Percentiles rank a stretch among this genome's conserved stretches.
These are phyloP conservation scores for Cystofilobasidium bisporidii DNA, from an alignment of 768 basidiomycete genomes.

Conservation along the genomic window DNA sequence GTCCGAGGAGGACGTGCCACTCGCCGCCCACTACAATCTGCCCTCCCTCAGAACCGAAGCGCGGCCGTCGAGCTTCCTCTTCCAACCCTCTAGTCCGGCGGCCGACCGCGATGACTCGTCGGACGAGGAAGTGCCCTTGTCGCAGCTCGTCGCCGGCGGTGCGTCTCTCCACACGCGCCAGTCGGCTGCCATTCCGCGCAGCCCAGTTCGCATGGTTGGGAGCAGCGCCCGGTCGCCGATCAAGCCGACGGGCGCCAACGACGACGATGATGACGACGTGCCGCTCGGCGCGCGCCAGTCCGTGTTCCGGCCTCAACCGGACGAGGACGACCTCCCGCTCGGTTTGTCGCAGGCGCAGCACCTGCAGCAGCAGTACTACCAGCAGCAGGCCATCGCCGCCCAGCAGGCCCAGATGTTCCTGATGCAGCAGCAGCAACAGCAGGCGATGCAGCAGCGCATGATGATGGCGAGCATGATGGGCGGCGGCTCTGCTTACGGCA, in stretches of 20 bases:
- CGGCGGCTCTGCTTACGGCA: constrained; percentile 5
- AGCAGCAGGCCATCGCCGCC: constrained; percentile 20
- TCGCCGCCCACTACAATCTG: neutral
- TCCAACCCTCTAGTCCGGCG: neutral
- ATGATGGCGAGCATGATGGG: constrained; percentile 23
- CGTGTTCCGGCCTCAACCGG: neutral
- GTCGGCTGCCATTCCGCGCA: neutral
- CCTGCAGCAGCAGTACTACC: constrained; percentile 24
- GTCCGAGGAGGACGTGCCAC: neutral
- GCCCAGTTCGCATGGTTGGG: too few relatives aligned
- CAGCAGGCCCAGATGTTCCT: constrained; percentile 2
- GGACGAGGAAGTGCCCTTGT: constrained; percentile 21
- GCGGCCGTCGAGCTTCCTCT: neutral
- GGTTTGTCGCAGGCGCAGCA: constrained; percentile 26
- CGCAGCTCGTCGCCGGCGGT: neutral
- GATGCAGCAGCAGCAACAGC: constrained; percentile 21
- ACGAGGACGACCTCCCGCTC: constrained; percentile 23
- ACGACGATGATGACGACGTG: constrained; percentile 24
- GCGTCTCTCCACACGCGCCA: neutral
- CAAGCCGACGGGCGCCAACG: neutral
- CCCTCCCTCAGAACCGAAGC: neutral
- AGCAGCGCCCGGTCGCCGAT: too few relatives aligned
- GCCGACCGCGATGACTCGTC: constrained; percentile 2
- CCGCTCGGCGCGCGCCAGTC: constrained; percentile 18
- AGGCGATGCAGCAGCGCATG: constrained; percentile 12